Conservation (phyloP, 306 rosid genomes). For the Quercus robur region DNA sequence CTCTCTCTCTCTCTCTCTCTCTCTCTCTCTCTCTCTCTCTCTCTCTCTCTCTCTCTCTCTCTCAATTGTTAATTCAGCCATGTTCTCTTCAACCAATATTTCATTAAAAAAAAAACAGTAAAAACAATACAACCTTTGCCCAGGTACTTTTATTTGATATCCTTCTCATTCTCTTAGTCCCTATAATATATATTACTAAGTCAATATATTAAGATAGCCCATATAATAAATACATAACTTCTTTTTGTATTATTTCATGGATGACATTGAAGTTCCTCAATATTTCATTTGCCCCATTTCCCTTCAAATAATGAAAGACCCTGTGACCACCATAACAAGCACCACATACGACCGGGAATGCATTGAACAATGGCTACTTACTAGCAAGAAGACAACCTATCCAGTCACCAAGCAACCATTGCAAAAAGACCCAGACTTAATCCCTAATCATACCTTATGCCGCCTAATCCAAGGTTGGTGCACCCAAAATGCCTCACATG, state of each 20-base stretch:
- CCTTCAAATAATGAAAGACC: slow-evolving; percentile 73
- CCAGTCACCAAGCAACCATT: slow-evolving; percentile 61
- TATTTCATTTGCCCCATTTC: slow-evolving; percentile 71
- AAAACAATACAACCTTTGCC: no score
- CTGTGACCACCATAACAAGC: slow-evolving; percentile 69
- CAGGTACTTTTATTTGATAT: background rate
- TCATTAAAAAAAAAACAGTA: no score
- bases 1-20: no score
- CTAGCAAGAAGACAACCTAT: slow-evolving; percentile 36
- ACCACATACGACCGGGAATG: slow-evolving; percentile 69
- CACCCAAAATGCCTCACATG: slow-evolving; percentile 36
- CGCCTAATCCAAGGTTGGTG: slow-evolving; percentile 81
- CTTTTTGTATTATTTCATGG: slow-evolving; percentile 29
- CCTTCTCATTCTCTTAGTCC: background rate
- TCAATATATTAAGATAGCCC: no score
- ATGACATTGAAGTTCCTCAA: slow-evolving; percentile 65
- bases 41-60: no score
- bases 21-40: no score
- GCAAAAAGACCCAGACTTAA: slow-evolving; percentile 36
- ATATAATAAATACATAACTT: background rate
- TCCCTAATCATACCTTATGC: slow-evolving; percentile 68
- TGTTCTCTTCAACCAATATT: no score
- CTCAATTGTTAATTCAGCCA: no score
- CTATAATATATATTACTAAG: background rate
- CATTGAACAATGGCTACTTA: slow-evolving; percentile 72